Conservation (phyloP, 1,139 yeast species). For the Kazachstania sp. region DNA sequence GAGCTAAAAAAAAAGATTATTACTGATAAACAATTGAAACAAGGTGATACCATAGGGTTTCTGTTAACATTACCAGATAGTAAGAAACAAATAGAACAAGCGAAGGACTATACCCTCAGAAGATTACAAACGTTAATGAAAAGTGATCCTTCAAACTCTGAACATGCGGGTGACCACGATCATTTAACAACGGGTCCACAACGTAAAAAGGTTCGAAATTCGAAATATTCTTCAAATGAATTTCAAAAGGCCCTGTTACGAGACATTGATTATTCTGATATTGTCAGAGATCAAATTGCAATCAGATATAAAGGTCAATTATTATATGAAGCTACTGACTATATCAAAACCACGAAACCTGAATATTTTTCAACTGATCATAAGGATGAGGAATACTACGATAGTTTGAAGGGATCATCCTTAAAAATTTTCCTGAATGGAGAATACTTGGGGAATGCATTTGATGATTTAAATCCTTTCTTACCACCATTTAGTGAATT, state of each 20-base stretch:
- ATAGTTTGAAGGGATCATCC: slow-evolving; percentile 24
- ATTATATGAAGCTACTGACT: slow-evolving; percentile 82
- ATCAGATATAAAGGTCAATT: slow-evolving; percentile 70
- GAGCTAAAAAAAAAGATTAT: slow-evolving; percentile 15
- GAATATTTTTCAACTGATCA: slow-evolving; percentile 26
- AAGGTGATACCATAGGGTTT: slow-evolving; percentile 81
- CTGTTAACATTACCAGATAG: slow-evolving; percentile 60
- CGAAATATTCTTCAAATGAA: slow-evolving; percentile 16
- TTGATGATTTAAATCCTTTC: slow-evolving; percentile 63
- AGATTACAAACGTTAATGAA: slow-evolving; percentile 22
- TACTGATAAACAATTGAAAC: slow-evolving; percentile 33
- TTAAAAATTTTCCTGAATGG: slow-evolving; percentile 77
- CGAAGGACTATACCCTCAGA: slow-evolving; percentile 29
- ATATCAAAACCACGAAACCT: slow-evolving; percentile 52
- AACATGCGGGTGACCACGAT: neutral
- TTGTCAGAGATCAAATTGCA: slow-evolving; percentile 78
- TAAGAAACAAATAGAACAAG: slow-evolving; percentile 37
- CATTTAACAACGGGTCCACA: slow-evolving; percentile 6
- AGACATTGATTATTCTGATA: slow-evolving; percentile 21
- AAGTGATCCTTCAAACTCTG: neutral
- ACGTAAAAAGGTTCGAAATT: slow-evolving; percentile 15
- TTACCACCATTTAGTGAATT: slow-evolving; percentile 62
- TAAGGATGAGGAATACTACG: slow-evolving; percentile 23
- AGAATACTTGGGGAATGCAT: slow-evolving; percentile 50
- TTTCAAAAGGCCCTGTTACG: slow-evolving; percentile 26